These are phyloP conservation scores for Euphorbia schlechtendalii DNA, from an alignment of 441 rosid species.

Conservation along the genomic window DNA sequence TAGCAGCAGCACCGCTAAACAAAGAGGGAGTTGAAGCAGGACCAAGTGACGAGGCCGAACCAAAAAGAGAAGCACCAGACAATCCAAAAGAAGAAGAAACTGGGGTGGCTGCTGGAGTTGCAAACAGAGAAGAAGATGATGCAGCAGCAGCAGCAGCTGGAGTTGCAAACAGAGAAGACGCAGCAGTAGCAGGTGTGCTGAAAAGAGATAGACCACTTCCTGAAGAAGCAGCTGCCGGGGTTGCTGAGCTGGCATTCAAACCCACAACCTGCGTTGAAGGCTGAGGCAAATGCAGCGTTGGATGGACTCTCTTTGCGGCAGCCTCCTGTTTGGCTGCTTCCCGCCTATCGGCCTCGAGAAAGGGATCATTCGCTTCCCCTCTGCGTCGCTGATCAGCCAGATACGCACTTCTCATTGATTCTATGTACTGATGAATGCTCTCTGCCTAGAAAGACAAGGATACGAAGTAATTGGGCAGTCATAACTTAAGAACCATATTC, in stretches of 20 bases:
- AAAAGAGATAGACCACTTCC: conserved; percentile 69
- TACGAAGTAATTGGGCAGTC: conserved; percentile 5
- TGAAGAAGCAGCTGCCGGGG: conserved; percentile 49
- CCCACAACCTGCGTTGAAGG: conserved; percentile 73
- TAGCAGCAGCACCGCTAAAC: conserved; percentile 40
- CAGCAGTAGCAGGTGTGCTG: conserved; percentile 56
- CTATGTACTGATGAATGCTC: conserved; percentile 86
- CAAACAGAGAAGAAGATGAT: conserved; percentile 53
- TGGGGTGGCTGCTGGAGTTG: conserved; percentile 60
- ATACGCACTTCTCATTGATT: conserved; percentile 85
- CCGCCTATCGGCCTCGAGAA: conserved; percentile 96
- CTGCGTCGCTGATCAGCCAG: conserved; percentile 87
- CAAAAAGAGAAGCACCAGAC: conserved; percentile 40
- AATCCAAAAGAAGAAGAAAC: conserved; percentile 53
- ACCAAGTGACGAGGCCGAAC: conserved; percentile 41
- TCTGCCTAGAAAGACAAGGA: conserved; percentile 51
- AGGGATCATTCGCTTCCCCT: conserved; percentile 79
- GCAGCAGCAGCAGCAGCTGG: conserved; percentile 42
- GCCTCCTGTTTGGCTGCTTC: conserved; percentile 98
- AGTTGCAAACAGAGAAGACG: no score
- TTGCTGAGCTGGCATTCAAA: conserved; percentile 48
- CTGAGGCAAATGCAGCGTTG: conserved; percentile 92
- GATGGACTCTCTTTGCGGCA: conserved; percentile 94
- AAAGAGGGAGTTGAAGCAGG: conserved; percentile 59
- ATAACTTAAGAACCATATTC: not conserved